Evolutionary conservation across 164 flowering plant genomes (phyloP).

Genomic region (Warburgia ugandensis): DNA sequence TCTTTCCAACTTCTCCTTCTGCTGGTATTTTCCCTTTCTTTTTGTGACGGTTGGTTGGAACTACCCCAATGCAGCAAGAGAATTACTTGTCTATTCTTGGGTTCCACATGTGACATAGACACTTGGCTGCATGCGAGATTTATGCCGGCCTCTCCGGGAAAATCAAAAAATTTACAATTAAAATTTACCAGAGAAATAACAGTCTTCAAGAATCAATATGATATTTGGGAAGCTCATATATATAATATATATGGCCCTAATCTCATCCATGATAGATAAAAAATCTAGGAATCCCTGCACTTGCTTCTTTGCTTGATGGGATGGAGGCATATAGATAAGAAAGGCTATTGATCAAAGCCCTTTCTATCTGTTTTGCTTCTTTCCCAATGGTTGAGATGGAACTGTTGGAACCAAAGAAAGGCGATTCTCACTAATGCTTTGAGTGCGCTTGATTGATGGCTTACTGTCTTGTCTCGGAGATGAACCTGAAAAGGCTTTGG

Average conservation of each 20-base stretch:
- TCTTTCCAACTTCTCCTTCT: background rate
- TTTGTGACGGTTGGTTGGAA: slow-evolving; percentile 10
- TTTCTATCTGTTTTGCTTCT: no score
- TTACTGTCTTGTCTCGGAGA: no score
- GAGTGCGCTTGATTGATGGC: no score
- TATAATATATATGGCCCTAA: background rate
- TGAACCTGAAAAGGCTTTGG: no score
- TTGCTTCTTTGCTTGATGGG: background rate
- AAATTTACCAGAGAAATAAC: no score
- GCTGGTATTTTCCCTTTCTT: slow-evolving; percentile 2
- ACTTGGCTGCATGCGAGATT: background rate
- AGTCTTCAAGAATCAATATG: no score
- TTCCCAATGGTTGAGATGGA: no score
- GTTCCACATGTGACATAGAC: background rate
- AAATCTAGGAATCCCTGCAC: background rate
- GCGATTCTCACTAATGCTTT: no score
- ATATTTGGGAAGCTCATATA: no score
- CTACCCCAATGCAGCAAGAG: background rate
- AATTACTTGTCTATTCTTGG: background rate
- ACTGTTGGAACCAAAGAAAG: no score
- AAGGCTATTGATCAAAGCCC: no score
- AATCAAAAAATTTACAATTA: background rate
- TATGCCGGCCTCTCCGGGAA: background rate
- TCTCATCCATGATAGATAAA: background rate
- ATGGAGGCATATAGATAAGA: no score